Evolutionary conservation across 2,329 filamentous ascomycete species (phyloP).

Genomic region (Fusarium setosum): DNA sequence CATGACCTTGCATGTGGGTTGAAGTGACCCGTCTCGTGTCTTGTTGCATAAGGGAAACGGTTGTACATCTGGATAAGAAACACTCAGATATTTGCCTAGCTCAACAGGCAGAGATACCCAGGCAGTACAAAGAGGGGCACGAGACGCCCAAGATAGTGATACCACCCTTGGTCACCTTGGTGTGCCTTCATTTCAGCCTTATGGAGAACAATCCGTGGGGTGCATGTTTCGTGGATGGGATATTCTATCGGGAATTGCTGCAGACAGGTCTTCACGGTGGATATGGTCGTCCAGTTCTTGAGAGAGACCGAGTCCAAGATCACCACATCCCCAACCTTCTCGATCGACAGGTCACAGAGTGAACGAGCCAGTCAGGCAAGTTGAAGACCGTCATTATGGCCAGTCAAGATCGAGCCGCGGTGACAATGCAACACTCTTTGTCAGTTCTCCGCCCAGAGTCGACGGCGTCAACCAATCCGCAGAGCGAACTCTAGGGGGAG

Average conservation of each 20-base stretch:
- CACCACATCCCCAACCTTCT: constrained; percentile 15
- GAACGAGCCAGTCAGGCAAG: constrained; percentile 1
- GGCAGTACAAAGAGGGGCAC: constrained; percentile 24
- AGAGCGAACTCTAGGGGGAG: background rate
- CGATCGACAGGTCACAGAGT: constrained; percentile 1
- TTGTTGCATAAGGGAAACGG: background rate
- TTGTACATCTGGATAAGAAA: constrained; percentile 3
- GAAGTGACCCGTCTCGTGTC: background rate
- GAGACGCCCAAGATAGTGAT: background rate
- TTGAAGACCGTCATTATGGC: constrained; percentile 3
- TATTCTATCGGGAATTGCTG: background rate
- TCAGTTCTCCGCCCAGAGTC: constrained; percentile 9
- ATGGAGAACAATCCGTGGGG: constrained; percentile 6
- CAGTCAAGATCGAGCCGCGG: constrained; percentile 9
- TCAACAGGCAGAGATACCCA: constrained; percentile 11
- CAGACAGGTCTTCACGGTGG: constrained; percentile 11
- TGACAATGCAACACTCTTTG: constrained; percentile 8
- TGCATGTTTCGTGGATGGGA: constrained; percentile 13
- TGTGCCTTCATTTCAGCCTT: constrained; percentile 11
- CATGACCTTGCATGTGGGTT: background rate
- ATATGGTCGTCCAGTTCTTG: constrained; percentile 13
- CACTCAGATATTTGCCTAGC: constrained; percentile 7
- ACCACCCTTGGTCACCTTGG: constrained; percentile 2
- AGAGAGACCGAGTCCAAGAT: constrained; percentile 3
- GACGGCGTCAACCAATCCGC: constrained; percentile 4